Conservation (phyloP, 495 filamentous ascomycete species). For the Penicillium paxilli region DNA sequence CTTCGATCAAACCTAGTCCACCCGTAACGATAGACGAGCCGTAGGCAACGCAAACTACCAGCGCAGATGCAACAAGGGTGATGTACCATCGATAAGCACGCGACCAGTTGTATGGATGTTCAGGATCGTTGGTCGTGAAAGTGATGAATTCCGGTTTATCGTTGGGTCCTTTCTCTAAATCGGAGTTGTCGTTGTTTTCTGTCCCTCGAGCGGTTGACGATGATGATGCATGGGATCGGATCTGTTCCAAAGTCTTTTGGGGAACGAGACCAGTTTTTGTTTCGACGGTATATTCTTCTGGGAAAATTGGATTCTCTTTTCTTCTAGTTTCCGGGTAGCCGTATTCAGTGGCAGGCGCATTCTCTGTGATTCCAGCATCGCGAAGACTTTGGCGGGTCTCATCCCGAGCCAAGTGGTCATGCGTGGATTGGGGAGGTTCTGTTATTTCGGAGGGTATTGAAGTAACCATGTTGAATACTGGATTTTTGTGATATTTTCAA, state of each 20-base stretch:
- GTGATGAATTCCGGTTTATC: slow-evolving; percentile 27
- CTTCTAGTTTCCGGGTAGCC: slow-evolving; percentile 30
- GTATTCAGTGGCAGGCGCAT: slow-evolving; percentile 20
- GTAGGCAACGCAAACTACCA: slow-evolving; percentile 58
- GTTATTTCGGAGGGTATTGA: slow-evolving; percentile 9
- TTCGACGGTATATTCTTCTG: slow-evolving; percentile 34
- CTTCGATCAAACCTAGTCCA: slow-evolving; percentile 56
- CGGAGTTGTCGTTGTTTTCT: not conserved
- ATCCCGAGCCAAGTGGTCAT: not conserved
- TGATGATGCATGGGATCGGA: slow-evolving; percentile 21
- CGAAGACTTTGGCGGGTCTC: slow-evolving; percentile 26
- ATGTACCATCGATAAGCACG: slow-evolving; percentile 57
- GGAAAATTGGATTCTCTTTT: slow-evolving; percentile 23
- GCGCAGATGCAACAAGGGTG: slow-evolving; percentile 50
- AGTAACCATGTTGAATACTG: not conserved
- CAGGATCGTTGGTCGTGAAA: slow-evolving; percentile 43
- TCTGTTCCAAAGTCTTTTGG: slow-evolving; percentile 23
- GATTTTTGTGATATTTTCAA: not conserved
- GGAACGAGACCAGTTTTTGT: slow-evolving; percentile 32
- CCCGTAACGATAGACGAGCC: slow-evolving; percentile 61
- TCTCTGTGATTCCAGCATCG: slow-evolving; percentile 21
- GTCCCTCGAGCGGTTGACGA: slow-evolving; percentile 5
- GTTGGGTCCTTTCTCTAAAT: slow-evolving; percentile 24
- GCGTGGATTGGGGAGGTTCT: not conserved
- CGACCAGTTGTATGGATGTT: slow-evolving; percentile 56